Conservation (phyloP, 2,329 filamentous ascomycete genomes). For the Botrytis aclada region DNA sequence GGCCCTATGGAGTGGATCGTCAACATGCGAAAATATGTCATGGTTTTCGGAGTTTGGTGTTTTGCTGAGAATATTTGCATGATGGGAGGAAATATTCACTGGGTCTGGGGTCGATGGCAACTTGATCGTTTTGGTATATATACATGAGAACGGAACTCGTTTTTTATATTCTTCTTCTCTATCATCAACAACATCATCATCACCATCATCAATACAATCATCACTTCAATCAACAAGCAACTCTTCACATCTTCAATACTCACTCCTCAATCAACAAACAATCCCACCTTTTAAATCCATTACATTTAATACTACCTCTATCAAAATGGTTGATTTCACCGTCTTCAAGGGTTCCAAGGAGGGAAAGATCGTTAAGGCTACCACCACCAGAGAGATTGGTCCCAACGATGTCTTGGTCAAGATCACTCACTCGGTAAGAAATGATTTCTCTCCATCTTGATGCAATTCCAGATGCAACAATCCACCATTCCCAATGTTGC, state of each 20-base stretch:
- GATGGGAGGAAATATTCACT: background rate
- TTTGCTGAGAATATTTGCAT: conserved; percentile 7
- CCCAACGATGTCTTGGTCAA: conserved; percentile 58
- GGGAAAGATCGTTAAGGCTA: conserved; percentile 52
- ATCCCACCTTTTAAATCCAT: background rate
- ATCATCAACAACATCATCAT: conserved; percentile 8
- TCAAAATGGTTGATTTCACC: conserved; percentile 46
- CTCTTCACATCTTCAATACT: conserved; percentile 3
- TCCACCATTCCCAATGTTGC: background rate
- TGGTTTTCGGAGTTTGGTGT: conserved; percentile 8
- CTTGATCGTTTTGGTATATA: background rate
- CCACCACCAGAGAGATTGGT: conserved; percentile 45
- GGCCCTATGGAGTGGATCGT: conserved; percentile 10
- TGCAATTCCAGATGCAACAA: background rate
- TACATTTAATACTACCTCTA: conserved; percentile 3
- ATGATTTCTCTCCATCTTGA: background rate
- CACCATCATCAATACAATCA: conserved; percentile 6
- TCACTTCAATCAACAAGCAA: conserved; percentile 3
- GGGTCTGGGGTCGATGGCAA: background rate
- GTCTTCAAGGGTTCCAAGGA: conserved; percentile 61
- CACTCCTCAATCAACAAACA: background rate
- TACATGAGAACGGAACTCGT: background rate
- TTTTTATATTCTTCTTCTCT: background rate
- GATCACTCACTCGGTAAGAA: conserved; percentile 54
- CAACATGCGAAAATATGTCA: background rate